Percentiles rank a stretch among this genome's conserved stretches.
phyloP scores from a whole-genome alignment of 2,329 filamentous ascomycete species.

The Aspergillus phoenicis region DNA sequence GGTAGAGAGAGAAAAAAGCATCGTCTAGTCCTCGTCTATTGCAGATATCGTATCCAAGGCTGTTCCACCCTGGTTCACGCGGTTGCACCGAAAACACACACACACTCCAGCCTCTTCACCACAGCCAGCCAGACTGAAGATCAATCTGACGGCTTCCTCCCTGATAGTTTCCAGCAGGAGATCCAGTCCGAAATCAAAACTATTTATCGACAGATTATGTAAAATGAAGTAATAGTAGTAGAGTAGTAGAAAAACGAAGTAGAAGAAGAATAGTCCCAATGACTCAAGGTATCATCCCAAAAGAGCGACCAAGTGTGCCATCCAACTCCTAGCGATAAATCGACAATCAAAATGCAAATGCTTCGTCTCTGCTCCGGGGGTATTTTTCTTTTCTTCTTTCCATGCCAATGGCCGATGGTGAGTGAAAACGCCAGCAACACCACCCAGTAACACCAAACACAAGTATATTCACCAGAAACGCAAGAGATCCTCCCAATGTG shows the following conservation, averaged over 20 bases:
- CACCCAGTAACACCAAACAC: constrained; percentile 8
- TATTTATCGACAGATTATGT: constrained; percentile 7
- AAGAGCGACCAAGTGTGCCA: constrained; percentile 10
- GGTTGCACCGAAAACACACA: background rate
- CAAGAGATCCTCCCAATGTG: constrained; percentile 6
- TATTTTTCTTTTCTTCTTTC: constrained; percentile 25
- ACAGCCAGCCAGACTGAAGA: background rate
- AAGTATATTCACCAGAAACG: constrained; percentile 14
- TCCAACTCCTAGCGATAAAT: constrained; percentile 12
- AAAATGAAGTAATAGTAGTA: constrained; percentile 1
- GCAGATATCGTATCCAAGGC: constrained; percentile 1
- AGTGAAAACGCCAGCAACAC: constrained; percentile 11
- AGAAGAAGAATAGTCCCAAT: background rate
- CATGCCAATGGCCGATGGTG: constrained; percentile 5
- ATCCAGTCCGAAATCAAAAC: constrained; percentile 5
- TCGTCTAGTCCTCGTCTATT: constrained; percentile 5
- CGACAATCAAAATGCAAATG: constrained; percentile 16
- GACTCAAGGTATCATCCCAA: constrained; percentile 8
- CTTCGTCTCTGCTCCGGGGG: constrained; percentile 18
- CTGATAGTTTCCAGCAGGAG: background rate
- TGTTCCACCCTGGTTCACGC: no score
- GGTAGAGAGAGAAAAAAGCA: background rate
- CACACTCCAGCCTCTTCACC: background rate
- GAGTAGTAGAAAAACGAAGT: background rate
- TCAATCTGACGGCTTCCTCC: background rate